Conservation (phyloP, 768 basidiomycete species). For the Suillus fuscotomentosus region DNA sequence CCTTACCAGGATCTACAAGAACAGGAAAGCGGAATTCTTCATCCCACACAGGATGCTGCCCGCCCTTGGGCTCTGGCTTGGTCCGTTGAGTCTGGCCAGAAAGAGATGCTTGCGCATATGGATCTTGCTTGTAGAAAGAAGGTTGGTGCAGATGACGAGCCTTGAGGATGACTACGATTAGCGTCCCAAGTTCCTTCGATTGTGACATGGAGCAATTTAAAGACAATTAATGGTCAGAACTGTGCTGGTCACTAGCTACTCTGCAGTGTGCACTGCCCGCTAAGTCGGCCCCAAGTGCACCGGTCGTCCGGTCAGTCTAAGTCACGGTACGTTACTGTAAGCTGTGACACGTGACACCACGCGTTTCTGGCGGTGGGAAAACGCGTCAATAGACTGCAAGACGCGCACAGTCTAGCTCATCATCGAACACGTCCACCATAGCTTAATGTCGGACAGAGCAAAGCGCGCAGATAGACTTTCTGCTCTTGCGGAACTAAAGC, state of each 20-base stretch:
- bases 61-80: constrained; percentile 76
- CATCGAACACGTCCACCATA: constrained; percentile 5
- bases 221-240: not conserved
- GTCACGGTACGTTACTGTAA: not conserved
- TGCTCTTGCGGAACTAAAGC: constrained; percentile 49
- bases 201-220: constrained; percentile 22
- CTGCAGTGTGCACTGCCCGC: not conserved
- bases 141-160: constrained; percentile 84
- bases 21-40: constrained; percentile 81
- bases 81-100: constrained; percentile 66
- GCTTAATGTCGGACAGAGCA: constrained; percentile 26
- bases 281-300: too few species aligned
- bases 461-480: constrained; percentile 39
- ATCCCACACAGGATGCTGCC: constrained; percentile 94
- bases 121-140: constrained; percentile 89
- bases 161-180: constrained; percentile 84
- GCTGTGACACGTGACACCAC: not conserved
- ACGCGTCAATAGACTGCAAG: not conserved
- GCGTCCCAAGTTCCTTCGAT: constrained; percentile 65
- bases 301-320: too few species aligned
- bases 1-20: constrained; percentile 54
- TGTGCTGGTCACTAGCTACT: not conserved
- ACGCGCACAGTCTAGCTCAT: constrained; percentile 17
- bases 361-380: constrained; percentile 19
- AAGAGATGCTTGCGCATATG: constrained; percentile 67